A percentile compares a stretch with the other conserved stretches of the same genome.
Conservation (phyloP, 1,139 yeast species). For the Lodderomyces oxycetoniae region DNA sequence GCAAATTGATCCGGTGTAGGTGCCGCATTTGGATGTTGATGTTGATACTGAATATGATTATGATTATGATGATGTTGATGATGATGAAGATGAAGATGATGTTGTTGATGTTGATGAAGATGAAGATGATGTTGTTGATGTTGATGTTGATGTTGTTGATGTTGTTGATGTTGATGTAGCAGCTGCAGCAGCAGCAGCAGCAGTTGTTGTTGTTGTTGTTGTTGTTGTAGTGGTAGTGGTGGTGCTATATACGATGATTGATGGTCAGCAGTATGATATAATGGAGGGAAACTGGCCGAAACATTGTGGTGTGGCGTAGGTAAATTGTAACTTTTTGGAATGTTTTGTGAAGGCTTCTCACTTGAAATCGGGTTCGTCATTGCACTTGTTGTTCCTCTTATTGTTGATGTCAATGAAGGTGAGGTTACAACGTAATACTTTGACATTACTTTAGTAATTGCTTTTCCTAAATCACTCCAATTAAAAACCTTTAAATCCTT, state of each 20-base stretch:
- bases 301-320: not conserved
- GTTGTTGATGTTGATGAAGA: no score
- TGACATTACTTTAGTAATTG: conserved; percentile 56
- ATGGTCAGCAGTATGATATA: not conserved
- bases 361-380: no score
- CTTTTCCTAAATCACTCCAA: conserved; percentile 53
- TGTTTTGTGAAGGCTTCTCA: no score
- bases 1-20: not conserved
- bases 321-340: no score
- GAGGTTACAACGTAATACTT: conserved; percentile 40
- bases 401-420: conserved; percentile 1
- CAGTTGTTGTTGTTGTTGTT: not conserved
- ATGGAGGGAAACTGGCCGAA: conserved; percentile 1
- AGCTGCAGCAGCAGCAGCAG: not conserved
- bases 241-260: conserved; percentile 1
- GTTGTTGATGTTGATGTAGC: not conserved
- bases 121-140: not conserved
- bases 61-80: no score
- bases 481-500: conserved; percentile 67
- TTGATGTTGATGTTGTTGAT: not conserved
- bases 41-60: not conserved
- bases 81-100: not conserved
- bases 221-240: not conserved
- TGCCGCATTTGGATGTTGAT: not conserved
- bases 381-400: no score